Evolutionary conservation across 2,329 filamentous ascomycete species (phyloP), one percentile per base, ranked within the genome.

Genomic region (Onygenales sp.): DNA sequence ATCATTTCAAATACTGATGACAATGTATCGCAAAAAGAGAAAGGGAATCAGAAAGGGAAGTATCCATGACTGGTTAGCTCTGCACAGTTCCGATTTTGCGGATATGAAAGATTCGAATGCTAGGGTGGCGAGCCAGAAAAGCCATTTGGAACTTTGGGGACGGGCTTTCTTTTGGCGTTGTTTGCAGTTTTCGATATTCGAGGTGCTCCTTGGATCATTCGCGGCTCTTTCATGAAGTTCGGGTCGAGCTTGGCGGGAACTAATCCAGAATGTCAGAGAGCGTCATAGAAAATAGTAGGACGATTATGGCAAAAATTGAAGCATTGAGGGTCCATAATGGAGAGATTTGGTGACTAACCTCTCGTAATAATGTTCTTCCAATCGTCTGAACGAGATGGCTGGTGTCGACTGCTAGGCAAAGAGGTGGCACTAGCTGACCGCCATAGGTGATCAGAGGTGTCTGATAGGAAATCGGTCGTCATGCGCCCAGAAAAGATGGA

Each of bases 141-240:
- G 27, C 36, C 38, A 21, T 51, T 51, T 42, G 13, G 31, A 35
- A 43, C 5, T 38, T 14, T 42, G 33, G 70, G 70, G 36, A 73
- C 65, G 38, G 71, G 71, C 58, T 72, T 73, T 53, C 70, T 61
- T 50, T 69, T 67, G 33, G 69, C 69, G 54, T 64, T 72, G 60
- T 72, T 72, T 54, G 67, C 64, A 50, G 67, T 64, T 59, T 72
- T 73, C 32, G 77, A 75, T 13, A 82, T 74, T 54, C 80, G 72
- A 32, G 90, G 90, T n/a, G 90, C 84, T 38, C 91, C 91, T 67
- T 95, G 89, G 41, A 95, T 92, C 57, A 88, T 84, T 54, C 91
- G 81, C 33, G 91, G 91, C 70, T 96, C 91, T 67, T 89, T 89
- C 89, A 97, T 95, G 46, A 96, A 75, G 11, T 83, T 81, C 3